Conservation (phyloP, 768 basidiomycete species). For the Suillus subaureus region DNA sequence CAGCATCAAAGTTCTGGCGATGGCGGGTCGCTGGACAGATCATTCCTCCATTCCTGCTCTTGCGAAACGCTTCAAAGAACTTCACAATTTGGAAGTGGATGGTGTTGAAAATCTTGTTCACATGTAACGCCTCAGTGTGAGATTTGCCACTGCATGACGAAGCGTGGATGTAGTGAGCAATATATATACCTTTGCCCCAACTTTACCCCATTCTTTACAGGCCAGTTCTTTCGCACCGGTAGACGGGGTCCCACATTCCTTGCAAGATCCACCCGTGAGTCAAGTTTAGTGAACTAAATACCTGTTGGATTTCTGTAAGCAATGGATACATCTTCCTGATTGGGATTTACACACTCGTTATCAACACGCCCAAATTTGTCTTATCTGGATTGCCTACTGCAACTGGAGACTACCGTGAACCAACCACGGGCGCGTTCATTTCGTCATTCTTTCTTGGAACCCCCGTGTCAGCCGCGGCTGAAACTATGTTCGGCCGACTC, state of each 20-base stretch:
- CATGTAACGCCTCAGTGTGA: background rate
- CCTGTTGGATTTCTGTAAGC: background rate
- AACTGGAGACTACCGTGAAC: background rate
- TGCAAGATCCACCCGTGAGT: background rate
- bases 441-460: background rate
- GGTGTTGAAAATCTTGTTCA: background rate
- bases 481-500: background rate
- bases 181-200: background rate
- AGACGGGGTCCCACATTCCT: background rate
- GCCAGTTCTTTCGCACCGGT: background rate
- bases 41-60: slow-evolving; percentile 17
- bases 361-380: background rate
- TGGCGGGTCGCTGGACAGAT: slow-evolving; percentile 33
- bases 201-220: background rate
- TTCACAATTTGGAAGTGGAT: background rate
- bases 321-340: background rate
- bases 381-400: background rate
- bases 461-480: background rate
- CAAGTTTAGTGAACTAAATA: background rate
- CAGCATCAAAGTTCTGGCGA: slow-evolving; percentile 15
- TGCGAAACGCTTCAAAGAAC: slow-evolving; percentile 12
- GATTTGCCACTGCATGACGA: background rate
- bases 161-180: background rate
- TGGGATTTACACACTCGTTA: background rate
- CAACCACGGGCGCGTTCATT: background rate